Percentiles rank a stretch among this genome's conserved stretches.
These are phyloP conservation scores for Claviceps citrina DNA, from an alignment of 2,329 filamentous ascomycete species.

Conservation along the genomic window DNA sequence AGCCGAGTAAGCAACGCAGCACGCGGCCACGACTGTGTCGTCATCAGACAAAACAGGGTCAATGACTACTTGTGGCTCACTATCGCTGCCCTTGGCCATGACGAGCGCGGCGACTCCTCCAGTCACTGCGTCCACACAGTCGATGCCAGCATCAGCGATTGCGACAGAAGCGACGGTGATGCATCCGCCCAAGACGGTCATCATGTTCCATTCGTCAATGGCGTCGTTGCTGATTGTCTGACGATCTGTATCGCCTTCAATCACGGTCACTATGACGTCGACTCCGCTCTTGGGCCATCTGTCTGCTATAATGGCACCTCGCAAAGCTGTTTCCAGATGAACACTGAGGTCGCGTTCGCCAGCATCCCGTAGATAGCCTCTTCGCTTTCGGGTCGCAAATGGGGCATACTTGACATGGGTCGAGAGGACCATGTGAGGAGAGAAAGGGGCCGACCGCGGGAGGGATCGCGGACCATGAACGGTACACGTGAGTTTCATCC, in stretches of 20 bases:
- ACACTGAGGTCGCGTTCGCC: slow-evolving; percentile 79
- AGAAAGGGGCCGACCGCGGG: slow-evolving; percentile 79
- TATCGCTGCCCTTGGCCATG: slow-evolving; percentile 17
- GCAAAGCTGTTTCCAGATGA: slow-evolving; percentile 78
- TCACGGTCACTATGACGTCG: slow-evolving; percentile 83
- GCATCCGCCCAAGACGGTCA: slow-evolving; percentile 82
- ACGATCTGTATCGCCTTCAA: slow-evolving; percentile 81
- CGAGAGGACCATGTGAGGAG: slow-evolving; percentile 77
- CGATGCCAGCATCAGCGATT: slow-evolving; percentile 85
- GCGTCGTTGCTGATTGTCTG: slow-evolving; percentile 30
- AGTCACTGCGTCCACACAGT: slow-evolving; percentile 79
- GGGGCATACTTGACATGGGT: slow-evolving; percentile 95
- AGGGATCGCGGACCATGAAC: slow-evolving; percentile 87
- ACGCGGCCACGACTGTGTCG: slow-evolving; percentile 60
- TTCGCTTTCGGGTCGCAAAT: slow-evolving; percentile 69
- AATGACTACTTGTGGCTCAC: slow-evolving; percentile 41
- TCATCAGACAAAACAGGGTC: slow-evolving; percentile 78
- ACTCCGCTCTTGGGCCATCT: slow-evolving; percentile 97
- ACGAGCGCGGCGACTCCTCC: slow-evolving; percentile 81
- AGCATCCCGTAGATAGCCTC: slow-evolving; percentile 73
- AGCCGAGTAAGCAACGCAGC: slow-evolving; percentile 80
- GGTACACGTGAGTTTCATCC: slow-evolving; percentile 81
- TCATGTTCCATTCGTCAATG: slow-evolving; percentile 65
- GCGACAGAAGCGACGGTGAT: slow-evolving; percentile 90
- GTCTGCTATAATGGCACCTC: slow-evolving; percentile 81